Conservation (phyloP, 2,329 filamentous ascomycete genomes). For the Cordyceps fumosorosea region DNA sequence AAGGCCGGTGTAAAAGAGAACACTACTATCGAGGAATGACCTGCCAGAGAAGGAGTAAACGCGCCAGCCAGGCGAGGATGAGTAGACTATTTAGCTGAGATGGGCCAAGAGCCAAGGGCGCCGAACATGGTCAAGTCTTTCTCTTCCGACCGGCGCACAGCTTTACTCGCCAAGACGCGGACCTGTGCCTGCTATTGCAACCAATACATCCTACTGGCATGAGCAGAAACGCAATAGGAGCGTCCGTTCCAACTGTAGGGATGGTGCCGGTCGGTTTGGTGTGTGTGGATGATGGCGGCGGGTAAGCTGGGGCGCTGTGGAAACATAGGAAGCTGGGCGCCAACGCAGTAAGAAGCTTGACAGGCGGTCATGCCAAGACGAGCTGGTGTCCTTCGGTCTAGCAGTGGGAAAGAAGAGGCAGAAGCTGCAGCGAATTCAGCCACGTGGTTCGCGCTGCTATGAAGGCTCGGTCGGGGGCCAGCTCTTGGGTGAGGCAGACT, state of each 20-base stretch:
- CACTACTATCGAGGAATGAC: background rate
- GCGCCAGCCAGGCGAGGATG: background rate
- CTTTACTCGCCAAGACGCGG: background rate
- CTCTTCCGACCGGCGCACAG: background rate
- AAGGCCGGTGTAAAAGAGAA: background rate
- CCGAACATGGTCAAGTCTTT: background rate
- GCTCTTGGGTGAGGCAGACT: background rate
- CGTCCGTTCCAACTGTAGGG: background rate
- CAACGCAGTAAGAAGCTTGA: background rate
- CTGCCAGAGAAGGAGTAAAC: background rate
- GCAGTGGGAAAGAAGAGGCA: background rate
- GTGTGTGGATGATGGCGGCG: constrained; percentile 4
- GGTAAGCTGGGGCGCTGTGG: constrained; percentile 6
- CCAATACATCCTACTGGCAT: background rate
- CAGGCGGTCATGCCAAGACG: constrained; percentile 1
- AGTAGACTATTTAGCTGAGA: constrained; percentile 10
- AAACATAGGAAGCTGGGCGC: background rate
- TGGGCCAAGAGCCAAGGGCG: background rate
- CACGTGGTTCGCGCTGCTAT: background rate
- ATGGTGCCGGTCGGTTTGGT: background rate
- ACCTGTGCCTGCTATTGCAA: background rate
- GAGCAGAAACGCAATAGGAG: background rate
- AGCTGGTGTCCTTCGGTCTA: constrained; percentile 9
- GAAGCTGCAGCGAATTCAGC: too few species aligned
- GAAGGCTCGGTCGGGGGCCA: background rate